phyloP scores from a whole-genome alignment of 2,329 filamentous ascomycete species.

The Beauveria bassiana region DNA sequence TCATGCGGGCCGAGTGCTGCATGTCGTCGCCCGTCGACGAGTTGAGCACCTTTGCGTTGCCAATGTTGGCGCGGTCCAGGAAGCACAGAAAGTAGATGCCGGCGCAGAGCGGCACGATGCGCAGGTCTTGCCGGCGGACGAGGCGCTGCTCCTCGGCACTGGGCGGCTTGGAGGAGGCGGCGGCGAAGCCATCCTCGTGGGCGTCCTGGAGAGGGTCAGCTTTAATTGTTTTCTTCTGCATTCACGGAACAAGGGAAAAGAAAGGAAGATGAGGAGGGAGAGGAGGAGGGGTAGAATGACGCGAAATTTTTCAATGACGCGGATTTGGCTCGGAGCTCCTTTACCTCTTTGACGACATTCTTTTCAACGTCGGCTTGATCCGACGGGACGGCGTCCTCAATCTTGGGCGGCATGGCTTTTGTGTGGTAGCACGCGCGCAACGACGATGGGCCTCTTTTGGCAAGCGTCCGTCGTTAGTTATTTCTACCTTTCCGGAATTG shows the following conservation, averaged over 20 bases:
- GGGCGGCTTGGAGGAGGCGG: neutral
- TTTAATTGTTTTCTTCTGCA: too few species aligned
- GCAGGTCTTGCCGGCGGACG: constrained; percentile 51
- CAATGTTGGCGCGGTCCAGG: constrained; percentile 61
- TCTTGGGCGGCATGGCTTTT: constrained; percentile 5
- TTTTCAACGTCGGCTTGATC: neutral
- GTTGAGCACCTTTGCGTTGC: constrained; percentile 61
- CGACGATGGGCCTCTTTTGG: neutral
- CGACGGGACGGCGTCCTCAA: constrained; percentile 1
- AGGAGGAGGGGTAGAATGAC: neutral
- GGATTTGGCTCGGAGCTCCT: neutral
- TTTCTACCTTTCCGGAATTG: too few species aligned
- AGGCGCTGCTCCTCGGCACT: constrained; percentile 29
- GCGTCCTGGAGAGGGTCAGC: neutral
- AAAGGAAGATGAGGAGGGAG: too few species aligned
- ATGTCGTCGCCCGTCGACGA: constrained; percentile 52
- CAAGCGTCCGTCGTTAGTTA: neutral
- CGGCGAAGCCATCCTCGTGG: neutral
- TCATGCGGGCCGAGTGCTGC: constrained; percentile 53
- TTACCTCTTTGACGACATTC: constrained; percentile 5
- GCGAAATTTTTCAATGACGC: neutral
- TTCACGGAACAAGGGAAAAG: neutral
- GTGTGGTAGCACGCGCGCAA: neutral
- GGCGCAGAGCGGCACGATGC: constrained; percentile 56
- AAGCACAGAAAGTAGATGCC: constrained; percentile 60